Evolutionary conservation across 257 asterid species (phyloP).

Genomic region (Jasminum sambac): DNA sequence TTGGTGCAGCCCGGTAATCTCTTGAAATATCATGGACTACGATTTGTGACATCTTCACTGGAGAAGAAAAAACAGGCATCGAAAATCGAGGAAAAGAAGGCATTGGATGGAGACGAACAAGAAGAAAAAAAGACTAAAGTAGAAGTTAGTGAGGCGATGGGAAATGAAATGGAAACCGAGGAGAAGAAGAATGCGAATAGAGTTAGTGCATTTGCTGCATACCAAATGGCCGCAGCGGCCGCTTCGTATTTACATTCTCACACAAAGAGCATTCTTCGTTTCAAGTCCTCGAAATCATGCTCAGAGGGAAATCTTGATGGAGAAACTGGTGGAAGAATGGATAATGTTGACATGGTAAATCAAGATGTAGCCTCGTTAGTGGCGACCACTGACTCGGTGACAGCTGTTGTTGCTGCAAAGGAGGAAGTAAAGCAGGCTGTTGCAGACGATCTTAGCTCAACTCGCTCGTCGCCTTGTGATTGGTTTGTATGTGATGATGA

Average conservation of each 20-base stretch:
- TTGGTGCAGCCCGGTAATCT: slow-evolving; percentile 68
- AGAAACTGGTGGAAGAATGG: slow-evolving; percentile 5
- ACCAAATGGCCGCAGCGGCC: slow-evolving; percentile 53
- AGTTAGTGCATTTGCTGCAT: slow-evolving; percentile 45
- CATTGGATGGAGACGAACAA: slow-evolving; percentile 35
- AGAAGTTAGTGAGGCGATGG: slow-evolving; percentile 28
- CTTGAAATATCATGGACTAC: slow-evolving; percentile 53
- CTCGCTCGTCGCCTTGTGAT: slow-evolving; percentile 49
- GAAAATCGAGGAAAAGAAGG: slow-evolving; percentile 53
- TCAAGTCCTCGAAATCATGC: slow-evolving; percentile 23
- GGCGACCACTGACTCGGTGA: slow-evolving; percentile 50
- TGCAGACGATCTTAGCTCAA: slow-evolving; percentile 51
- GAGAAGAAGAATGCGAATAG: slow-evolving; percentile 25
- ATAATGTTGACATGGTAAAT: slow-evolving; percentile 11
- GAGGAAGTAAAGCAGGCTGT: slow-evolving; percentile 62
- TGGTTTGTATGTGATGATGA: slow-evolving; percentile 57
- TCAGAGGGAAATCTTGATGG: slow-evolving; percentile 15
- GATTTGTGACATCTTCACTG: slow-evolving; percentile 71
- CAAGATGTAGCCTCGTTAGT: slow-evolving; percentile 39
- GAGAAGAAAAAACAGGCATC: slow-evolving; percentile 73
- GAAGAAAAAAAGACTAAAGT: slow-evolving; percentile 24
- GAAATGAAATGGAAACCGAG: slow-evolving; percentile 21
- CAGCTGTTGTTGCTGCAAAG: slow-evolving; percentile 53
- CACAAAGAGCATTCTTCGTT: slow-evolving; percentile 41
- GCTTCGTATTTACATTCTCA: slow-evolving; percentile 52